These are phyloP conservation scores for Cocos nucifera DNA, from an alignment of 176 grass and related monocot genomes.

Conservation along the genomic window DNA sequence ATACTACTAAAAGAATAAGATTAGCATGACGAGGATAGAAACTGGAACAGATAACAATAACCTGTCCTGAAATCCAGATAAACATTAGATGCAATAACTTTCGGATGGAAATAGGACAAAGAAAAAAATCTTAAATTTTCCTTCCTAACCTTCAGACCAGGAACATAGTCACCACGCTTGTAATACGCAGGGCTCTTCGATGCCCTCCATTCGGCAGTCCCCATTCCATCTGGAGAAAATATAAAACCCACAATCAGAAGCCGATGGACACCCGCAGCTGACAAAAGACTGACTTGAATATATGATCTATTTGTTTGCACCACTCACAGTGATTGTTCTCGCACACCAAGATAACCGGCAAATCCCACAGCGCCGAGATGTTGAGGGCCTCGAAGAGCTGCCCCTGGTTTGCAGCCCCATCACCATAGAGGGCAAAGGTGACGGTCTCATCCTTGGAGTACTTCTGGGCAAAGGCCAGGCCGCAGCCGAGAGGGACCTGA, in stretches of 20 bases:
- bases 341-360: conserved; percentile 77
- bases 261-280: not conserved
- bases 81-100: too few species aligned
- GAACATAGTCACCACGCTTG: conserved; percentile 94
- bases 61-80: too few species aligned
- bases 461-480: conserved; percentile 72
- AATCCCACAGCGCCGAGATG: conserved; percentile 86
- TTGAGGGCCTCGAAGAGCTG: conserved; percentile 98
- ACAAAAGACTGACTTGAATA: too few species aligned
- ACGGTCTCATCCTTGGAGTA: conserved; percentile 70
- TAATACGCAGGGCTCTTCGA: conserved; percentile 77
- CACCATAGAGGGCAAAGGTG: conserved; percentile 67
- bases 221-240: conserved; percentile 75
- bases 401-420: conserved; percentile 83
- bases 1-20: too few species aligned
- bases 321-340: conserved; percentile 94
- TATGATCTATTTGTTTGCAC: too few species aligned
- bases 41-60: too few species aligned
- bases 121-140: not conserved
- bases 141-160: conserved; percentile 56
- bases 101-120: not conserved
- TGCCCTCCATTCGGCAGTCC: conserved; percentile 80
- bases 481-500: conserved; percentile 68
- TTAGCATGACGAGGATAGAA: too few species aligned
- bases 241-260: not conserved